Evolutionary conservation across 306 rosid genomes (phyloP).

Genomic region (Pyrus betulifolia): DNA sequence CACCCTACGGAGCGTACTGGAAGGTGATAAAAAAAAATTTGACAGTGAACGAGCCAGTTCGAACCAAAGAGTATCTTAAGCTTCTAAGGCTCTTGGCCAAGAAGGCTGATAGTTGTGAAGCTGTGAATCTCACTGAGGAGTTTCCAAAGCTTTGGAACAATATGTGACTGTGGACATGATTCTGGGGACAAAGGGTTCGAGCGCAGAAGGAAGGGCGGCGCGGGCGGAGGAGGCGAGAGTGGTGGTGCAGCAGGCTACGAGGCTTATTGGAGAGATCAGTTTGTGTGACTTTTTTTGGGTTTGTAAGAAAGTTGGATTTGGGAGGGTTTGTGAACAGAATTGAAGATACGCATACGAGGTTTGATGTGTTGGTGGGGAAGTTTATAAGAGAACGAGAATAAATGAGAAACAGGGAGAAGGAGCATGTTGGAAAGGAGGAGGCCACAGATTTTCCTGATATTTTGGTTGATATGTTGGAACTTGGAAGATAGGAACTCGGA

Average conservation of each 20-base stretch:
- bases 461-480: constrained; percentile 29
- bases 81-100: constrained; percentile 7
- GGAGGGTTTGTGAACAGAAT: constrained; percentile 29
- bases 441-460: constrained; percentile 39
- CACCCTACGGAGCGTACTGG: too few relatives aligned
- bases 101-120: constrained; percentile 9
- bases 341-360: constrained; percentile 8
- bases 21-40: too few relatives aligned
- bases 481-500: constrained; percentile 1
- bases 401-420: constrained; percentile 7
- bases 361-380: constrained; percentile 32
- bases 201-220: not conserved
- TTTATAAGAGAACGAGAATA: constrained; percentile 27
- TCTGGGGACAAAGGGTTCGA: constrained; percentile 10
- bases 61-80: not conserved
- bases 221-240: constrained; percentile 15
- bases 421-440: not conserved
- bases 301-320: constrained; percentile 18
- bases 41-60: too few relatives aligned
- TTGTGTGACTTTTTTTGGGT: constrained; percentile 20
- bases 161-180: constrained; percentile 30
- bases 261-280: constrained; percentile 34
- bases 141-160: constrained; percentile 31
- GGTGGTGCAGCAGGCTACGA: constrained; percentile 21
- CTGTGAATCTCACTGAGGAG: constrained; percentile 17